Conservation (phyloP, 805 yeast genomes). For the Ogataea pignaliae region DNA sequence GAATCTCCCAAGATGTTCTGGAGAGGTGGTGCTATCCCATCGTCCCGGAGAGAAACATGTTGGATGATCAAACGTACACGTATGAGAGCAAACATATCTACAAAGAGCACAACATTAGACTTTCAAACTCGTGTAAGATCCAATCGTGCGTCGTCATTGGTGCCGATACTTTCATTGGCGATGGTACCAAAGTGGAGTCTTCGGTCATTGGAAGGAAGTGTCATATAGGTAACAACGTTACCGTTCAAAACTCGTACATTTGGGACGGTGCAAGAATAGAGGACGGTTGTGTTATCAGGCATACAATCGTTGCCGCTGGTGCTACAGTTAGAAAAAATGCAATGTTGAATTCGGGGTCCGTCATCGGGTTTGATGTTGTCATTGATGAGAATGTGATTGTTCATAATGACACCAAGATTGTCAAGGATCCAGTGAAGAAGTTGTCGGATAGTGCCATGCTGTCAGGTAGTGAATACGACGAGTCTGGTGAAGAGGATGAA, state of each 20-base stretch:
- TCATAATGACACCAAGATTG: conserved; percentile 47
- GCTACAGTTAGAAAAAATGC: conserved; percentile 53
- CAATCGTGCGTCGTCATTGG: conserved; percentile 83
- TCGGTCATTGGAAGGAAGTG: conserved; percentile 86
- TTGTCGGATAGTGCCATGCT: conserved; percentile 25
- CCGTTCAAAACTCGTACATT: conserved; percentile 68
- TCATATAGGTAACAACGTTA: conserved; percentile 73
- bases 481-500: conserved; percentile 17
- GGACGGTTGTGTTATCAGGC: conserved; percentile 54
- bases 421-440: conserved; percentile 40
- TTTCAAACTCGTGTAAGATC: conserved; percentile 89
- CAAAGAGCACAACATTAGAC: conserved; percentile 80
- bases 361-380: conserved; percentile 71
- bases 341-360: conserved; percentile 60
- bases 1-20: conserved; percentile 82
- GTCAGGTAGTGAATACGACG: conserved; percentile 28
- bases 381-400: conserved; percentile 52
- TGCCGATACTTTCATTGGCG: conserved; percentile 68
- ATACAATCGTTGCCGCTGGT: conserved; percentile 67
- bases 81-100: conserved; percentile 85
- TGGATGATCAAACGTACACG: conserved; percentile 65
- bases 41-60: conserved; percentile 78
- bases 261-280: conserved; percentile 81
- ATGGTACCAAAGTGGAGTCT: conserved; percentile 57
- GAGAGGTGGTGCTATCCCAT: conserved; percentile 93